A percentile compares a stretch with the other conserved stretches of the same genome.
Conservation (phyloP, 306 rosid species). For the Pachyrhizus erosus region DNA sequence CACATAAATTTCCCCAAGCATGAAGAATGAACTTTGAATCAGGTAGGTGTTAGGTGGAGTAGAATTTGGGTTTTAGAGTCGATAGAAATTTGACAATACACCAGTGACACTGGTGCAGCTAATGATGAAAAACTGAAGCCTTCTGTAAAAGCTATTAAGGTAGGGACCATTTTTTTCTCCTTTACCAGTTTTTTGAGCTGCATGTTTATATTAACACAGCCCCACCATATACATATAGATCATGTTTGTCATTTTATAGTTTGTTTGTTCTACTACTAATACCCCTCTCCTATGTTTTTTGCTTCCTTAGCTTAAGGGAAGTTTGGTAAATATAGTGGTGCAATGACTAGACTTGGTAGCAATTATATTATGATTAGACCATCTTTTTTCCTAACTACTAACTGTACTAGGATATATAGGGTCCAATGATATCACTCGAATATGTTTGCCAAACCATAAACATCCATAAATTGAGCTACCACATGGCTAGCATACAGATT, state of each 20-base stretch:
- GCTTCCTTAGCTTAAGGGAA: neutral
- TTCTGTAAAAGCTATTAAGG: slow-evolving; percentile 44
- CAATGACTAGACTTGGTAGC: neutral
- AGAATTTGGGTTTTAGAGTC: slow-evolving; percentile 20
- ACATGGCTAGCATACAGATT: neutral
- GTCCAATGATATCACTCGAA: slow-evolving; percentile 18
- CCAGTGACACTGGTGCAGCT: slow-evolving; percentile 44
- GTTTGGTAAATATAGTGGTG: slow-evolving; percentile 18
- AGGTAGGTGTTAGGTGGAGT: neutral
- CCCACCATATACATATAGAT: slow-evolving; percentile 23
- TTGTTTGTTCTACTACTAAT: slow-evolving; percentile 38
- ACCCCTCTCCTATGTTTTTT: neutral
- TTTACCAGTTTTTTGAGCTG: slow-evolving; percentile 35
- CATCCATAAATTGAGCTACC: slow-evolving; percentile 34
- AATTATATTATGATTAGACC: slow-evolving; percentile 11
- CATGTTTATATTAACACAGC: slow-evolving; percentile 6
- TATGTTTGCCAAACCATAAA: slow-evolving; percentile 37
- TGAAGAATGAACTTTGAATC: neutral
- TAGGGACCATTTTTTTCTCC: slow-evolving; percentile 49
- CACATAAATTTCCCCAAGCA: neutral
- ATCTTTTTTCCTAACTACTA: slow-evolving; percentile 18
- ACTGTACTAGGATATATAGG: slow-evolving; percentile 24
- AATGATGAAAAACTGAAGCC: slow-evolving; percentile 49
- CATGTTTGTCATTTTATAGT: slow-evolving; percentile 40
- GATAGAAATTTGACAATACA: slow-evolving; percentile 32